phyloP scores from a whole-genome alignment of 2,329 filamentous ascomycete species.

The Xylogone sp. region DNA sequence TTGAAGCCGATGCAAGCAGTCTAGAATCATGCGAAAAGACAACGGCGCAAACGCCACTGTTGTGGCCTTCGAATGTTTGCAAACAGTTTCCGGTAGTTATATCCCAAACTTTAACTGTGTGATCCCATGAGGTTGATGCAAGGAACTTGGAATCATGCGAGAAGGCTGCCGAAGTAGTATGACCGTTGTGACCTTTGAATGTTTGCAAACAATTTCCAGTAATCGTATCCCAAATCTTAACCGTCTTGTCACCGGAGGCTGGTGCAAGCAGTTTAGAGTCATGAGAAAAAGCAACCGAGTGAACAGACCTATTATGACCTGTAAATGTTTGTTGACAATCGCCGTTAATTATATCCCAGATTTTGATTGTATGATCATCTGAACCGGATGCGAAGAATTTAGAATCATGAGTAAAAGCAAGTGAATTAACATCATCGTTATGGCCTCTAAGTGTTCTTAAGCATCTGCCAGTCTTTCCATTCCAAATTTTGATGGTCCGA shows the following conservation, averaged over 20 bases:
- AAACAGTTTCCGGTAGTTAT: constrained; percentile 63
- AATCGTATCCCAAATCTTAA: too few species aligned
- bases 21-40: constrained; percentile 7
- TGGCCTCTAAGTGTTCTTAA: background rate
- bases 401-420: background rate
- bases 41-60: background rate
- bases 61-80: constrained; percentile 82
- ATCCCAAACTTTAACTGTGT: constrained; percentile 65
- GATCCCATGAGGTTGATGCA: constrained; percentile 33
- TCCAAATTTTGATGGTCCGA: background rate
- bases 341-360: too few species aligned
- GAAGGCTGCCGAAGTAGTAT: constrained; percentile 1
- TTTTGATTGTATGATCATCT: background rate
- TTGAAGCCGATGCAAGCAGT: too few species aligned
- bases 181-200: too few species aligned
- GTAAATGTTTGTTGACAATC: too few species aligned
- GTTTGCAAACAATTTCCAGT: too few species aligned
- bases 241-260: too few species aligned
- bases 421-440: too few species aligned
- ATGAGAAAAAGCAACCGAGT: too few species aligned
- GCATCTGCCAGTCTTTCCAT: background rate
- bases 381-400: background rate
- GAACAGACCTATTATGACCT: too few species aligned
- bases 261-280: too few species aligned
- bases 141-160: constrained; percentile 5